phyloP scores from a whole-genome alignment of 257 asterid species.

The Linaria vulgaris region DNA sequence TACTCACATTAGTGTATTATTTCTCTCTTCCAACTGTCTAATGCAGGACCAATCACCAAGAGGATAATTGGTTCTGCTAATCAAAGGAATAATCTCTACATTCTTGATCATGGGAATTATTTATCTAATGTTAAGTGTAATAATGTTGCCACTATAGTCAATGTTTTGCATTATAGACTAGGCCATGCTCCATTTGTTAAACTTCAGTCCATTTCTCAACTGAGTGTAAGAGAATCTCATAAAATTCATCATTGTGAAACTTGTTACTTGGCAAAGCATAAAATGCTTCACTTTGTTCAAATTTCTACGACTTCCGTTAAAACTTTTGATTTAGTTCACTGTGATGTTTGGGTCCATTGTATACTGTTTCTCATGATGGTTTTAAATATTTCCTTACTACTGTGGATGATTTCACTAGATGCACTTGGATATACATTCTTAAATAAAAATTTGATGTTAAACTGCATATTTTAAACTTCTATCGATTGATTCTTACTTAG shows the following conservation, averaged over 20 bases:
- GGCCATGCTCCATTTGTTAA: not conserved
- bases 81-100: no score
- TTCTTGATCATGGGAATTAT: no score
- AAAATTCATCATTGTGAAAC: not conserved
- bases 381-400: not conserved
- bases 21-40: no score
- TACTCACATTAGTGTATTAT: not conserved
- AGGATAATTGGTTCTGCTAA: no score
- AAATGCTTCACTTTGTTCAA: not conserved
- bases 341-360: not conserved
- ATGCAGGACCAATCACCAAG: no score
- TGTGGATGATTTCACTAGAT: not conserved
- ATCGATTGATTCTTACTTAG: not conserved
- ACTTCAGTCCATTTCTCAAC: no score
- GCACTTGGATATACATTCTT: no score
- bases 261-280: not conserved
- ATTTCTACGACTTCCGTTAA: not conserved
- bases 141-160: no score
- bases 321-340: no score
- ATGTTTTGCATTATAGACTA: not conserved
- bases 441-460: no score
- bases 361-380: not conserved
- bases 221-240: no score
- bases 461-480: not conserved
- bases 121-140: no score